Base-by-base conservation (phyloP, 495 filamentous ascomycete species). In the Aspergillus asperescens region DNA sequence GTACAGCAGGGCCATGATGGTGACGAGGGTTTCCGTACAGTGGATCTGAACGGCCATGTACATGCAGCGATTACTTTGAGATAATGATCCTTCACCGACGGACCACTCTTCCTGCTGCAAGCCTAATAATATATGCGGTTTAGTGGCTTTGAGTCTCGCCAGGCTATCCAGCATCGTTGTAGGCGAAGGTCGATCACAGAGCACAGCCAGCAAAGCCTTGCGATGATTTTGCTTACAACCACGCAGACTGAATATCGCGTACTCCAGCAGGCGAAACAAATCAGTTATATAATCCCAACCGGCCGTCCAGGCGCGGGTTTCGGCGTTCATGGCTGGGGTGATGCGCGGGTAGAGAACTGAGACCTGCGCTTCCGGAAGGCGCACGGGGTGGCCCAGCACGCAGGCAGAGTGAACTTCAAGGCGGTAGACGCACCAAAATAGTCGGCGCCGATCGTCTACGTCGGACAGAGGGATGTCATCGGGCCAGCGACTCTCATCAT, bases 391-490 rank as follows among this genome's bases (percentile, higher is more conserved):
- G 1, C 48, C 48, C 6, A 50, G 25, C 2, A 50, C 48, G 24
- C 37, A 27, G 5, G 48, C 48, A 6, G 48, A 28, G 25, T 50
- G 48, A 12, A 50, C 48, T 23, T 50, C 48, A 20, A 50, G 48
- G 7, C 48, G 28, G 16, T 50, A 50, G 3, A 50, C 41, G 4
- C 35, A 50, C 48, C 48, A 50, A n/a, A 23, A 50, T 16, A 50
- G 38, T 24, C 38, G 34, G 23, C 48, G 34, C 3, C 48, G 48
- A 9, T 41, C 27, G n/a, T 50, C 34, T 7, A 7, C 4, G 20
- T 50, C 48, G 1, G 15, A 25, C 2, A 13, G 1, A 5, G 22
- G 29, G 6, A 50, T 50, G 0, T 22, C n/a, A 1, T 2, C 20
- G 4, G 48, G 35, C 48, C 48, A 50, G 1, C 48, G 48, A 13